Evolutionary conservation across 495 filamentous ascomycete genomes (phyloP).

Genomic region (Umbilicaria muhlenbergii): DNA sequence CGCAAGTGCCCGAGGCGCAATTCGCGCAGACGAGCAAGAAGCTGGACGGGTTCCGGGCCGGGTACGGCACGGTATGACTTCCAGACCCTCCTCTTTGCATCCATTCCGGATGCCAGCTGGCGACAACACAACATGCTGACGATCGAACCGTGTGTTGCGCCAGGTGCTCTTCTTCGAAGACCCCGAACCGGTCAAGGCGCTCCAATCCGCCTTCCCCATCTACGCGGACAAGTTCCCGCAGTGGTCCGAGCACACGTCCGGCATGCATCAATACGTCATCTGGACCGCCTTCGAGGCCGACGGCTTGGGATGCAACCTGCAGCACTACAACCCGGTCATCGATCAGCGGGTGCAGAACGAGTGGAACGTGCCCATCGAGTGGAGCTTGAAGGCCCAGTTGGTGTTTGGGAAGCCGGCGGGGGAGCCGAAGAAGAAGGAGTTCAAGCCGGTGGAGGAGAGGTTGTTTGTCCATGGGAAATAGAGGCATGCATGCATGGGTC

Average conservation of each 20-base stretch:
- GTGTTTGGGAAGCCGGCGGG: slow-evolving; percentile 33
- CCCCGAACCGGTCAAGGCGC: slow-evolving; percentile 23
- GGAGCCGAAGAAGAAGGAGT: slow-evolving; percentile 19
- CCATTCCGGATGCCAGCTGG: not conserved
- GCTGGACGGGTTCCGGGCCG: slow-evolving; percentile 27
- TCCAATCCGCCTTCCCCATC: slow-evolving; percentile 27
- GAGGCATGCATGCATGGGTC: not conserved
- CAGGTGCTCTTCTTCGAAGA: slow-evolving; percentile 41
- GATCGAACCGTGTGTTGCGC: not conserved
- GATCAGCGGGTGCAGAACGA: slow-evolving; percentile 26
- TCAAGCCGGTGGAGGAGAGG: slow-evolving; percentile 23
- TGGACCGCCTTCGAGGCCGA: slow-evolving; percentile 36
- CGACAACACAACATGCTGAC: not conserved
- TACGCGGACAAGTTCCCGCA: slow-evolving; percentile 29
- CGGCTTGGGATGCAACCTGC: slow-evolving; percentile 37
- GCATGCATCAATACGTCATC: slow-evolving; percentile 39
- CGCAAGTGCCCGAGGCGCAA: slow-evolving; percentile 24
- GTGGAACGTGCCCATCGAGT: slow-evolving; percentile 30
- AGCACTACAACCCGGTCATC: slow-evolving; percentile 40
- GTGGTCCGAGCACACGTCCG: slow-evolving; percentile 37
- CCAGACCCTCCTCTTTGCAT: not conserved
- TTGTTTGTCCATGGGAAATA: slow-evolving; percentile 20
- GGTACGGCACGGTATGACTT: slow-evolving; percentile 30
- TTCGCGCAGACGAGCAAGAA: slow-evolving; percentile 31
- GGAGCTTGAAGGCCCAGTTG: slow-evolving; percentile 32